A percentile compares a stretch with the other conserved stretches of the same genome.
Evolutionary conservation across 768 basidiomycete genomes (phyloP).

Genomic region (Termitomyces sp.): DNA sequence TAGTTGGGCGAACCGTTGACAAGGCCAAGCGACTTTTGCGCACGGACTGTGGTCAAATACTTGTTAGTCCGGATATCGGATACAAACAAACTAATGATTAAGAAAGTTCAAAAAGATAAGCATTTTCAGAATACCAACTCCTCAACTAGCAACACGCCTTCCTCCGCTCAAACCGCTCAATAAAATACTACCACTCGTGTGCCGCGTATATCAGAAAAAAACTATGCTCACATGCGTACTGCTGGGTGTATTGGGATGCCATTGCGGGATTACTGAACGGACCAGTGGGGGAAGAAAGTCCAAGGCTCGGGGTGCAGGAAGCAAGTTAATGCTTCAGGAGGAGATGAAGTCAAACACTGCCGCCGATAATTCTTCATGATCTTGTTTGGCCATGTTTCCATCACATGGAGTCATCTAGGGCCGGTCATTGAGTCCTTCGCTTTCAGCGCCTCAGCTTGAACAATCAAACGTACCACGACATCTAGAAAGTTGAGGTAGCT

Average conservation of each 20-base stretch:
- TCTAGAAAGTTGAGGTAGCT: background rate
- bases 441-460: background rate
- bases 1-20: constrained; percentile 81
- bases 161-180: background rate
- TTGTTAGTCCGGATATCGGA: background rate
- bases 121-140: background rate
- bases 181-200: constrained; percentile 8
- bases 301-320: constrained; percentile 38
- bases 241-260: constrained; percentile 73
- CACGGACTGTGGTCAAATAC: constrained; percentile 57
- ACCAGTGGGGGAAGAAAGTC: constrained; percentile 22
- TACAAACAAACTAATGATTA: background rate
- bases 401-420: background rate
- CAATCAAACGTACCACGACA: no score
- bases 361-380: background rate
- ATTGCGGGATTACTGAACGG: constrained; percentile 35
- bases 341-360: constrained; percentile 14
- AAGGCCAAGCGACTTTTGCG: constrained; percentile 90
- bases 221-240: constrained; percentile 71
- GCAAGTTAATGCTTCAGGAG: constrained; percentile 78
- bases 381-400: constrained; percentile 12
- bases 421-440: background rate
- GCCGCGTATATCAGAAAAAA: constrained; percentile 8
- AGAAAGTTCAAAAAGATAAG: background rate
- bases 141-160: background rate